Percentiles rank a stretch among this genome's conserved stretches.
These are phyloP conservation scores for Cymbopogon citratus DNA, from an alignment of 176 grass and related monocot genomes.

Conservation along the genomic window DNA sequence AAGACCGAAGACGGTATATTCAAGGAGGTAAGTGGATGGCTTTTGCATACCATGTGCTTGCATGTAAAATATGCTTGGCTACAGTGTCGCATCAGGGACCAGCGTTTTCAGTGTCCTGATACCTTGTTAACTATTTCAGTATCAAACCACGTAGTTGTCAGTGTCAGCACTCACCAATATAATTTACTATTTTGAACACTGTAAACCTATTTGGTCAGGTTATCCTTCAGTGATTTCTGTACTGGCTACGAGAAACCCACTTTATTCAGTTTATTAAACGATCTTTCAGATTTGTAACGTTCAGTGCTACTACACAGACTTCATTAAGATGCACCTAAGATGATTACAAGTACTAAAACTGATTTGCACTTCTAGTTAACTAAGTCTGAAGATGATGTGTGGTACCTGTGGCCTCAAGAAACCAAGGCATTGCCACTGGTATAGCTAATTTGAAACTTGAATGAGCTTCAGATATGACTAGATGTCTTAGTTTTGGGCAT, in stretches of 20 bases:
- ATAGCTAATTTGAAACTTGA: not conserved
- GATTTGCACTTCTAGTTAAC: not conserved
- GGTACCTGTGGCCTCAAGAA: not conserved
- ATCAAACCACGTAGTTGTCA: not conserved
- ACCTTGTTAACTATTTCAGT: not conserved
- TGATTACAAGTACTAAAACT: slow-evolving; percentile 5
- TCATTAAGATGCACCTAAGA: not conserved
- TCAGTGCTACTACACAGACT: not conserved
- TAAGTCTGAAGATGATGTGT: not conserved
- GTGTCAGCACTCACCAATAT: not conserved
- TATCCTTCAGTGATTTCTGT: not conserved
- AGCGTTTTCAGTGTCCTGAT: not conserved
- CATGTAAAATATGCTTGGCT: not conserved
- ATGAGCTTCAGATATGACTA: not conserved
- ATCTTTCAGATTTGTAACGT: not conserved
- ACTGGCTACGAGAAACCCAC: not conserved
- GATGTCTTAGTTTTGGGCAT: not conserved
- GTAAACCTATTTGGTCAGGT: slow-evolving; percentile 4
- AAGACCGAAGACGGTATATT: slow-evolving; percentile 98
- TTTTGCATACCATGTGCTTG: slow-evolving; percentile 10
- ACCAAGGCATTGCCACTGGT: slow-evolving; percentile 4
- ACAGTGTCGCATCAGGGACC: not conserved
- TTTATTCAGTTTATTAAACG: not conserved
- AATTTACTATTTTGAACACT: not conserved
- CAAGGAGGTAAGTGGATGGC: slow-evolving; percentile 69